Evolutionary conservation across 306 rosid genomes (phyloP).

Genomic region (Abrus precatorius): DNA sequence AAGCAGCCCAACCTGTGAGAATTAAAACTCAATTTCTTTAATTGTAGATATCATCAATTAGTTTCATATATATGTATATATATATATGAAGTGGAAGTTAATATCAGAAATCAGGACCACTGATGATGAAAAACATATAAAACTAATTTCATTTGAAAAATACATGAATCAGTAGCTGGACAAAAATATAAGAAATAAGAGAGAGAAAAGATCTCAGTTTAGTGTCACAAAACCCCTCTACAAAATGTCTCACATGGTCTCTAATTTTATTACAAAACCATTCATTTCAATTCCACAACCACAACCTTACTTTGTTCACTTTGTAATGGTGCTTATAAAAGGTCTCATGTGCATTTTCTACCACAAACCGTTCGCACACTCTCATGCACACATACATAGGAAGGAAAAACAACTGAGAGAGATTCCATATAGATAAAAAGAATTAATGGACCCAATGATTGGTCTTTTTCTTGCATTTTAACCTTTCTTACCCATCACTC

Average conservation of each 20-base stretch:
- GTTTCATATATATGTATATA: background rate
- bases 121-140: background rate
- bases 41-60: conserved; percentile 17
- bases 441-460: conserved; percentile 58
- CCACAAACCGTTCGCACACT: conserved; percentile 42
- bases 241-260: conserved; percentile 31
- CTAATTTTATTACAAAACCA: conserved; percentile 11
- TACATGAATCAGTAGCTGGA: conserved; percentile 28
- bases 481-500: conserved; percentile 76
- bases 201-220: conserved; percentile 7
- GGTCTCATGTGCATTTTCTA: conserved; percentile 41
- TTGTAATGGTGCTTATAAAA: conserved; percentile 37
- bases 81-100: background rate
- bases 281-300: conserved; percentile 20
- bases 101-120: conserved; percentile 41
- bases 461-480: conserved; percentile 59
- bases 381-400: conserved; percentile 37
- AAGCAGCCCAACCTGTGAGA: conserved; percentile 43
- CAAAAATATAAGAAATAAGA: conserved; percentile 28
- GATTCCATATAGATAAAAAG: conserved; percentile 73
- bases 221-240: conserved; percentile 33
- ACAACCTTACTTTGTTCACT: conserved; percentile 25
- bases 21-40: conserved; percentile 21
- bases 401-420: conserved; percentile 23
- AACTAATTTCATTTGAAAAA: conserved; percentile 21